phyloP scores from a whole-genome alignment of 2,329 filamentous ascomycete species.

The Aureobasidium subglaciale region DNA sequence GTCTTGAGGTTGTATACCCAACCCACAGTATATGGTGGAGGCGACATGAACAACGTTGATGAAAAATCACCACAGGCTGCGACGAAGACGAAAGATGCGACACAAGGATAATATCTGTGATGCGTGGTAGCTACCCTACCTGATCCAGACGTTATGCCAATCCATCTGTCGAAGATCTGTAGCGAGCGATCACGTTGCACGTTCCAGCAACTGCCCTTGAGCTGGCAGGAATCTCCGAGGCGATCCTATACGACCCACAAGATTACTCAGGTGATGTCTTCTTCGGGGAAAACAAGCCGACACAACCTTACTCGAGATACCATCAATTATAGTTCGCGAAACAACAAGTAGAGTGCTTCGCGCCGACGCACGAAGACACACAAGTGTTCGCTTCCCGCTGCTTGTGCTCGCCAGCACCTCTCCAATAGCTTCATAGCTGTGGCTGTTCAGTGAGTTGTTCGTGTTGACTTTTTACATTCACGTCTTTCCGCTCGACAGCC shows the following conservation, averaged over 20 bases:
- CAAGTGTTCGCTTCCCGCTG: too few relatives aligned
- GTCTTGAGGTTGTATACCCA: neutral
- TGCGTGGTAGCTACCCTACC: neutral
- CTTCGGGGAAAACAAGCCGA: neutral
- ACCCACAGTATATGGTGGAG: neutral
- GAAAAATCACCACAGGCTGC: neutral
- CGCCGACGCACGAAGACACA: neutral
- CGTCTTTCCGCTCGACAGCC: neutral
- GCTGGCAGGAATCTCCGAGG: neutral
- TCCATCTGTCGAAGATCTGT: neutral
- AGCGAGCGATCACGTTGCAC: neutral
- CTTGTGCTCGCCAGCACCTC: too few relatives aligned
- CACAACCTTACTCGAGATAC: neutral
- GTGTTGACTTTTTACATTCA: too few relatives aligned
- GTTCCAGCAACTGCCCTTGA: neutral
- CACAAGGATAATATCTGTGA: neutral
- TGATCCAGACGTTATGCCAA: neutral
- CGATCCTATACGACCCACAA: neutral
- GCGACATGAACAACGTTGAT: neutral
- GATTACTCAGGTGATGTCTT: neutral
- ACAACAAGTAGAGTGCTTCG: neutral
- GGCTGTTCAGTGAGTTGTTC: too few relatives aligned
- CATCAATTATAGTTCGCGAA: neutral
- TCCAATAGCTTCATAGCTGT: too few relatives aligned
- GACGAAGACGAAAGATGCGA: neutral